These are phyloP conservation scores for Fusarium newnesense DNA, from an alignment of 2,329 filamentous ascomycete genomes.

Conservation along the genomic window DNA sequence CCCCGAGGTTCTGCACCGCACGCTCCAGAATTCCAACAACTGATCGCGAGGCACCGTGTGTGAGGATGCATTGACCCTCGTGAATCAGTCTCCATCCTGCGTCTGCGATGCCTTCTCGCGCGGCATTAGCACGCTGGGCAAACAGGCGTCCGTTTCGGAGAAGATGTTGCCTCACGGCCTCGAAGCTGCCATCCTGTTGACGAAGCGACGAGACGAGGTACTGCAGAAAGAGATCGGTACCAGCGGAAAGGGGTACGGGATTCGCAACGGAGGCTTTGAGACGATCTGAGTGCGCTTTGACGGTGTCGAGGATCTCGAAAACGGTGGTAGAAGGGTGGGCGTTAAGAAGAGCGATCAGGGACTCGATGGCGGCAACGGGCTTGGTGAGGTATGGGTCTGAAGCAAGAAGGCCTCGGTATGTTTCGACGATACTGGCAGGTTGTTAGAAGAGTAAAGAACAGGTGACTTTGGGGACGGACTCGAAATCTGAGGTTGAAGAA, in stretches of 20 bases:
- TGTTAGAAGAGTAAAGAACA: neutral
- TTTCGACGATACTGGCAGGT: slow-evolving; percentile 61
- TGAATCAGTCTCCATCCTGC: slow-evolving; percentile 82
- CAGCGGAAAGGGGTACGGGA: slow-evolving; percentile 90
- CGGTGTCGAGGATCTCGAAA: slow-evolving; percentile 89
- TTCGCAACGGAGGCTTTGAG: slow-evolving; percentile 85
- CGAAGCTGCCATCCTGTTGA: slow-evolving; percentile 70
- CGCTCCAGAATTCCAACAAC: slow-evolving; percentile 80
- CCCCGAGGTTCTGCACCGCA: slow-evolving; percentile 67
- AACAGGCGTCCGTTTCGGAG: slow-evolving; percentile 88
- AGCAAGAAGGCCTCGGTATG: slow-evolving; percentile 64
- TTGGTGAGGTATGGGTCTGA: slow-evolving; percentile 89
- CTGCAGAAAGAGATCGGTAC: slow-evolving; percentile 94
- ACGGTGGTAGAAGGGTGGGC: slow-evolving; percentile 85
- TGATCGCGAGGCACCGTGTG: slow-evolving; percentile 87
- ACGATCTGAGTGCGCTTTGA: slow-evolving; percentile 79
- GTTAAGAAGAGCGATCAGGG: slow-evolving; percentile 86
- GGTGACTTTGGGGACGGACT: slow-evolving; percentile 32
- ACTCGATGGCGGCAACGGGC: slow-evolving; percentile 93
- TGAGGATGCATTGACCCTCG: slow-evolving; percentile 85
- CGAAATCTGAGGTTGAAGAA: slow-evolving; percentile 39
- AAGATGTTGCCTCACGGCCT: slow-evolving; percentile 83
- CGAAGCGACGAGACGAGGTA: slow-evolving; percentile 84
- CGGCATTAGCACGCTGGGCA: slow-evolving; percentile 85
- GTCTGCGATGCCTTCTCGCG: slow-evolving; percentile 82